Conservation (phyloP, 306 rosid species). For the Vigna unguiculata region DNA sequence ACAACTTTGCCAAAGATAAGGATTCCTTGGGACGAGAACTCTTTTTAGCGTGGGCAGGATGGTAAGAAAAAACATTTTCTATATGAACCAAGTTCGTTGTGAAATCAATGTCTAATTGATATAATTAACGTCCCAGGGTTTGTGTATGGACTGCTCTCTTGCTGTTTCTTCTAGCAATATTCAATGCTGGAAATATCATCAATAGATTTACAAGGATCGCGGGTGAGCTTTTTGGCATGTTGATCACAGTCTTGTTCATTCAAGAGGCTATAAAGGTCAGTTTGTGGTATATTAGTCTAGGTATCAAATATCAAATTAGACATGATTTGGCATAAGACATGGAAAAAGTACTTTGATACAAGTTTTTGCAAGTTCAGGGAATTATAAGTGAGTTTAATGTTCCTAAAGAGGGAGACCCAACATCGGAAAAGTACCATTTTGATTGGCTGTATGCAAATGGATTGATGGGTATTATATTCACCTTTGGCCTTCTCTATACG, state of each 20-base stretch:
- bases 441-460: constrained; percentile 82
- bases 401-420: constrained; percentile 62
- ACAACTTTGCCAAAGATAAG: constrained; percentile 69
- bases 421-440: constrained; percentile 55
- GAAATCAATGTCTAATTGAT: constrained; percentile 22
- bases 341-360: constrained; percentile 20
- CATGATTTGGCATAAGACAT: constrained; percentile 15
- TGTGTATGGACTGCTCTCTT: constrained; percentile 88
- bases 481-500: constrained; percentile 76
- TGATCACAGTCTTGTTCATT: constrained; percentile 81
- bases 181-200: constrained; percentile 78
- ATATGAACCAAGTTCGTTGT: background rate
- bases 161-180: constrained; percentile 72
- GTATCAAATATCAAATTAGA: constrained; percentile 12
- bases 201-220: constrained; percentile 87
- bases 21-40: constrained; percentile 66
- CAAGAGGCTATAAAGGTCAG: constrained; percentile 89
- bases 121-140: constrained; percentile 63
- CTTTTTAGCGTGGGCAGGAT: constrained; percentile 90
- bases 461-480: constrained; percentile 72
- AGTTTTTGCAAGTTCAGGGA: constrained; percentile 58
- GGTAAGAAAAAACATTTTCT: constrained; percentile 52
- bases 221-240: constrained; percentile 87
- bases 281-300: constrained; percentile 4
- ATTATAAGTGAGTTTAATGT: constrained; percentile 68